These are phyloP conservation scores for Zanthoxylum bungeanum DNA, from an alignment of 345 rosid species.

Conservation along the genomic window DNA sequence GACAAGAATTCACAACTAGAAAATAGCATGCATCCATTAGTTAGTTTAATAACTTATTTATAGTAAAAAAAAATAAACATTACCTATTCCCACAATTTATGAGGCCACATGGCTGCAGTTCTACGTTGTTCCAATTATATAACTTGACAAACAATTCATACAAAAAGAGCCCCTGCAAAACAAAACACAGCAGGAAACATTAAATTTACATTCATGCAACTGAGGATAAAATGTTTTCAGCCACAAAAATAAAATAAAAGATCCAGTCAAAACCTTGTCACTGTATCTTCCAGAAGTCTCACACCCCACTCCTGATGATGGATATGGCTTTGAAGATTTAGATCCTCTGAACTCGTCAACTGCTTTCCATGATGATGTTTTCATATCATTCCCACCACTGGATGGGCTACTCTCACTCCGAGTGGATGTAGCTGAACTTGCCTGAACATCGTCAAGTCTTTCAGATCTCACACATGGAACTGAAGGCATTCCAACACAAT, in stretches of 20 bases:
- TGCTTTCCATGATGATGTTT: conserved; percentile 59
- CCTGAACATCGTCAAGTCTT: conserved; percentile 31
- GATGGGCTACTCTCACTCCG: conserved; percentile 28
- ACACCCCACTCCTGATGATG: conserved; percentile 22
- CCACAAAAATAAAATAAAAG: conserved; percentile 4
- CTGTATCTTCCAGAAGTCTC: conserved; percentile 50
- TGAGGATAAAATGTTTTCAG: conserved; percentile 1
- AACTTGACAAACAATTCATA: conserved; percentile 80
- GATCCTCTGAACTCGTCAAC: conserved; percentile 69
- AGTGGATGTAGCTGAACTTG: conserved; percentile 26
- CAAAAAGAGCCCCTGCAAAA: conserved; percentile 68
- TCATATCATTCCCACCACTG: conserved; percentile 42
- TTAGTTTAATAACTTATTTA: conserved; percentile 1
- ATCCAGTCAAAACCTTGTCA: conserved; percentile 51
- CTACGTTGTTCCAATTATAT: conserved; percentile 60
- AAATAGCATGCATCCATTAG: not conserved
- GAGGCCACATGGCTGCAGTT: conserved; percentile 83
- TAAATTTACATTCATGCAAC: conserved; percentile 9
- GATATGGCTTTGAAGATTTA: conserved; percentile 31
- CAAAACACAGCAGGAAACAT: conserved; percentile 13
- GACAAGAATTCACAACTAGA: not conserved
- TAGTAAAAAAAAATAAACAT: conserved; percentile 3
- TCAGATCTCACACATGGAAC: conserved; percentile 33
- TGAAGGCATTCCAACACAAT: conserved; percentile 9
- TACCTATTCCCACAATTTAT: conserved; percentile 94